These are phyloP conservation scores for Solanum chacoense DNA, from an alignment of 305 asterid species.

Conservation along the genomic window DNA sequence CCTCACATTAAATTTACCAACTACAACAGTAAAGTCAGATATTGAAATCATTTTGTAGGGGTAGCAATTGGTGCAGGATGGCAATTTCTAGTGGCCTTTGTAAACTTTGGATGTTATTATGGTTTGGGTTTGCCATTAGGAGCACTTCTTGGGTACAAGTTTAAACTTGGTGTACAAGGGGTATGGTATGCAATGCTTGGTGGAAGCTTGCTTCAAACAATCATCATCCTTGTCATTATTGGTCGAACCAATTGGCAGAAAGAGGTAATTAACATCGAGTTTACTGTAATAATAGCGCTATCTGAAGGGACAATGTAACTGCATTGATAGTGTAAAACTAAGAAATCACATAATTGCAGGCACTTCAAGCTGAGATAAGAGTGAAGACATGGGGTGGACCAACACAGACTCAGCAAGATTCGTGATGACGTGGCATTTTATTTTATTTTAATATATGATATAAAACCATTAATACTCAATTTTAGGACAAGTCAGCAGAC, in stretches of 20 bases:
- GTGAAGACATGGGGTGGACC: constrained; percentile 19
- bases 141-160: constrained; percentile 51
- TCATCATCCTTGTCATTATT: constrained; percentile 18
- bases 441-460: not conserved
- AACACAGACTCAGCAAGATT: not conserved
- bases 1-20: not conserved
- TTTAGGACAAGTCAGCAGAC: not conserved
- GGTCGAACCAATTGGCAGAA: constrained; percentile 41
- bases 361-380: constrained; percentile 41
- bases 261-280: constrained; percentile 29
- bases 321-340: not conserved
- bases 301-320: not conserved
- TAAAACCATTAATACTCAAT: not conserved
- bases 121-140: constrained; percentile 60
- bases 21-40: not conserved
- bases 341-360: constrained; percentile 19
- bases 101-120: constrained; percentile 46
- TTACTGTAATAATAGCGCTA: not conserved
- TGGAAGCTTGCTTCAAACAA: constrained; percentile 54
- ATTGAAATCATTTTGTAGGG: constrained; percentile 23
- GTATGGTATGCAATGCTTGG: constrained; percentile 67
- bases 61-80: constrained; percentile 85
- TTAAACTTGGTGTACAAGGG: constrained; percentile 55
- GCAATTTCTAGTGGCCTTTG: constrained; percentile 48
- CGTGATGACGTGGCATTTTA: not conserved